Evolutionary conservation across 345 rosid genomes (phyloP).

Genomic region (Populus davidiana): DNA sequence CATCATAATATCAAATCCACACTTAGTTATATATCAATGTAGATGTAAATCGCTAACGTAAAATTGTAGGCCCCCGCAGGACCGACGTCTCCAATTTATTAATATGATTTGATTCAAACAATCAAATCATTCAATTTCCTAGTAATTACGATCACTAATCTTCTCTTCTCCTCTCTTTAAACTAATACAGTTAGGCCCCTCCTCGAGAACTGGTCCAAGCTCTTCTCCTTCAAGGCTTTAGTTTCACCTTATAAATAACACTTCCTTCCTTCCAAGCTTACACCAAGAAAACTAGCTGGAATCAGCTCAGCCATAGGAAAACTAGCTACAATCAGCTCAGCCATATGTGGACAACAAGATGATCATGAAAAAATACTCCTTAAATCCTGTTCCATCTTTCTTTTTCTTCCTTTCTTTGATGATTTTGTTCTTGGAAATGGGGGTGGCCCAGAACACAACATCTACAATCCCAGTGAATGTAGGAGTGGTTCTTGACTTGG

Average conservation of each 20-base stretch:
- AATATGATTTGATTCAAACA: no score
- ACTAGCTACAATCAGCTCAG: no score
- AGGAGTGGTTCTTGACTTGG: conserved; percentile 52
- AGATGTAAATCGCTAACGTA: no score
- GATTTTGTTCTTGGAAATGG: neutral
- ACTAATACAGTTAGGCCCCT: neutral
- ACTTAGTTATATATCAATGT: no score
- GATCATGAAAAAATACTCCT: neutral
- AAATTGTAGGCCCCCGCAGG: no score
- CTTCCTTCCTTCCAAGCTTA: no score
- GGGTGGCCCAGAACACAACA: conserved; percentile 12
- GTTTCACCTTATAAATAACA: neutral
- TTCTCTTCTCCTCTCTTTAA: neutral
- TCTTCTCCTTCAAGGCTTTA: no score
- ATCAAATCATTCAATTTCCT: neutral
- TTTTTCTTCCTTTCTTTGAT: neutral
- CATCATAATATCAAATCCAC: no score
- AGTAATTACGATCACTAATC: neutral
- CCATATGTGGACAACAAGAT: neutral
- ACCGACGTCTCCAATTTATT: no score
- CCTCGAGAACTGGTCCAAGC: neutral
- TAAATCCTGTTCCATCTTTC: neutral
- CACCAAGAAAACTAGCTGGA: no score
- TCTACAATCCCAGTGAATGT: conserved; percentile 29
- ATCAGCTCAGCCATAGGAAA: neutral